A percentile compares a stretch with the other conserved stretches of the same genome.
Conservation (phyloP, 1,284 basidiomycete species). For the Ceratobasidium sp. region DNA sequence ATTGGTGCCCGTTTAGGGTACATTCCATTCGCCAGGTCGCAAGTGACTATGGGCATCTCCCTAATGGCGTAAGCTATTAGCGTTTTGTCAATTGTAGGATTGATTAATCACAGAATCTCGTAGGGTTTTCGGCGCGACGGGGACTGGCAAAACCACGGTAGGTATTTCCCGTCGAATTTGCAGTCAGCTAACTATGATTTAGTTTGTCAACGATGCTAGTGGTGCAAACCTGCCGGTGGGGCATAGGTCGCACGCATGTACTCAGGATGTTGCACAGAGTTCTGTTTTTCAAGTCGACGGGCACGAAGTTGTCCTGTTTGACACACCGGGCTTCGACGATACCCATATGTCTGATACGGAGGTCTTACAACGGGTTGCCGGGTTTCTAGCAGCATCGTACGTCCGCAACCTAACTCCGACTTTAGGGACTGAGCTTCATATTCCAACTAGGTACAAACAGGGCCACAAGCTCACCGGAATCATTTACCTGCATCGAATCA, state of each 20-base stretch:
- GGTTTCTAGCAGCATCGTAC: conserved; percentile 30
- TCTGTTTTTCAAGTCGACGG: conserved; percentile 25
- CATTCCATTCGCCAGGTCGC: too few relatives aligned
- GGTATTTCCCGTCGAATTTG: background rate
- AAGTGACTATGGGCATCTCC: background rate
- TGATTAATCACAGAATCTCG: too few relatives aligned
- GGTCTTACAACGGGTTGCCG: conserved; percentile 30
- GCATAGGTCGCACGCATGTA: conserved; percentile 12
- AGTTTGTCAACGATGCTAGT: conserved; percentile 36
- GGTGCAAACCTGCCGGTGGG: conserved; percentile 16
- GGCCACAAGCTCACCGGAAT: conserved; percentile 31
- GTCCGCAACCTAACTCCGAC: background rate
- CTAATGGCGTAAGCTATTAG: background rate
- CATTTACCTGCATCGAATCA: conserved; percentile 48
- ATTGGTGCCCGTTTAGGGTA: too few relatives aligned
- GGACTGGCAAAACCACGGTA: conserved; percentile 37
- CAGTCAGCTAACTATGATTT: background rate
- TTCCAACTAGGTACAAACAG: background rate
- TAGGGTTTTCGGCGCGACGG: conserved; percentile 27
- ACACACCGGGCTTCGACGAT: conserved; percentile 43
- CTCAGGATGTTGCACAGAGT: conserved; percentile 17
- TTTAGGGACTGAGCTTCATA: background rate
- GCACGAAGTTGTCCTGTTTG: conserved; percentile 13
- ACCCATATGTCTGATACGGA: conserved; percentile 40
- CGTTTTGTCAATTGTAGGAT: background rate